Conservation (phyloP, 1,284 basidiomycete species). For the Hymenochaete sp. region DNA sequence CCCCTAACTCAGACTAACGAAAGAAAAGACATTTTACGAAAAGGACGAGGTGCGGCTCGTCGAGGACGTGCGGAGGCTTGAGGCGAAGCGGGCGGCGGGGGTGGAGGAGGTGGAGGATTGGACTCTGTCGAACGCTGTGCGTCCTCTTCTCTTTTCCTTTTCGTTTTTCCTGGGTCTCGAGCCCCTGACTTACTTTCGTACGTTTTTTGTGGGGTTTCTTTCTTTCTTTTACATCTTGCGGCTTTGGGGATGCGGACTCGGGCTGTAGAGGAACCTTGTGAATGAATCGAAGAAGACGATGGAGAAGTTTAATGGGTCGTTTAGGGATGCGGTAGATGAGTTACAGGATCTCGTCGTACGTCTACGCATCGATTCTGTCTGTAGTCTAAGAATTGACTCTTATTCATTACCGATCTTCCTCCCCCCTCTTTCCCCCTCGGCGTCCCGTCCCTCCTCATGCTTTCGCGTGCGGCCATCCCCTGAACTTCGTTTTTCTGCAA, state of each 20-base stretch:
- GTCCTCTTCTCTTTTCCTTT: constrained; percentile 27
- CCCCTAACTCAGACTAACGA: constrained; percentile 53
- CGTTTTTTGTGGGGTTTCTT: too few species aligned
- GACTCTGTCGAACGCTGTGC: constrained; percentile 74
- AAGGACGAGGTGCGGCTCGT: constrained; percentile 59
- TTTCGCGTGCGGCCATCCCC: background rate
- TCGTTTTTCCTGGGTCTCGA: too few species aligned
- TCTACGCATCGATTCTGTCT: constrained; percentile 20
- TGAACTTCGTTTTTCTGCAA: too few species aligned
- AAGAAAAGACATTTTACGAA: constrained; percentile 63
- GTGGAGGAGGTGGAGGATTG: too few species aligned
- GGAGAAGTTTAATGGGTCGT: constrained; percentile 49
- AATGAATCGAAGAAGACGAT: constrained; percentile 82
- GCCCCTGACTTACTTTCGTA: too few species aligned
- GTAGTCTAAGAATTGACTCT: background rate
- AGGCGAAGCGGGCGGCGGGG: constrained; percentile 57
- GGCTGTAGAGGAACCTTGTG: constrained; percentile 67
- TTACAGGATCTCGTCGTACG: constrained; percentile 65
- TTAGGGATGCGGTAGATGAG: constrained; percentile 55
- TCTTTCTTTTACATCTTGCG: too few species aligned
- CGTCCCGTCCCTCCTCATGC: background rate
- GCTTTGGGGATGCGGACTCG: too few species aligned
- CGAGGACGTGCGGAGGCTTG: constrained; percentile 53
- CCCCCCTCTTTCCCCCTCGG: background rate
- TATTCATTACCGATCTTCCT: constrained; percentile 11